Evolutionary conservation across 2,329 filamentous ascomycete species (phyloP), one percentile per base, ranked within the genome.

Genomic region (Trichoderma sp.): DNA sequence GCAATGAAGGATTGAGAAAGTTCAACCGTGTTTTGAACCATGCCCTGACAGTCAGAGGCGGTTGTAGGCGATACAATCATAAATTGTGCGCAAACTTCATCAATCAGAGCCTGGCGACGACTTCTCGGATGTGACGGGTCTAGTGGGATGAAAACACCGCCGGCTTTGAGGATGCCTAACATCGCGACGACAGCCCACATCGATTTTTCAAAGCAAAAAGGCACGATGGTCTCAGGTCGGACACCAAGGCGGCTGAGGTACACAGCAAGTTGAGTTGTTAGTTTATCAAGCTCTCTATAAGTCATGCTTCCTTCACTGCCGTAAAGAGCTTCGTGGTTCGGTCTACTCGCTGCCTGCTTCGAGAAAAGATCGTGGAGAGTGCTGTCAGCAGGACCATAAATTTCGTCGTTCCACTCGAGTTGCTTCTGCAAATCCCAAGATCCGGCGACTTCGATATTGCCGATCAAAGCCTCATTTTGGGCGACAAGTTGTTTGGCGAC

Each of bases 91-190:
- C 54, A 34, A 12, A 68, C 65, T 27, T 70, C 60, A 2, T 70
- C 29, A 15, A 72, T 34, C 5, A 73, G 19, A 2, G 58, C 34
- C 19, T 69, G 32, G 12, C 54, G 56, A 3, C 64, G 68, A 5
- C 27, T 54, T 1, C 9, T 5, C 5, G 71, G 72, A 48, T 70
- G 58, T 10, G 67, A 56, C 5, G 70, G 67, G 53, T 78, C 77
- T 8, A 79, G 67, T 56, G 72, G 59, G 3, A 77, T 69, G 58
- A 70, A 72, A 70, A 29, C 73, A 22, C 72, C 75, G 4, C 75
- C 76, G 2, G 73, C 70, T 56, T 75, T 75, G 27, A 76, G 67
- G 32, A 76, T 69, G 13, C 67, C 74, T 4, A 76, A 29, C 67
- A 74, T 73, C 0, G 69, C 72, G 1, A 75, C 68, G 3, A 71